Evolutionary conservation across 108 stramenopile genomes (phyloP), one percentile per base, ranked within the genome.

Genomic region (Discostella pseudostelligera): DNA sequence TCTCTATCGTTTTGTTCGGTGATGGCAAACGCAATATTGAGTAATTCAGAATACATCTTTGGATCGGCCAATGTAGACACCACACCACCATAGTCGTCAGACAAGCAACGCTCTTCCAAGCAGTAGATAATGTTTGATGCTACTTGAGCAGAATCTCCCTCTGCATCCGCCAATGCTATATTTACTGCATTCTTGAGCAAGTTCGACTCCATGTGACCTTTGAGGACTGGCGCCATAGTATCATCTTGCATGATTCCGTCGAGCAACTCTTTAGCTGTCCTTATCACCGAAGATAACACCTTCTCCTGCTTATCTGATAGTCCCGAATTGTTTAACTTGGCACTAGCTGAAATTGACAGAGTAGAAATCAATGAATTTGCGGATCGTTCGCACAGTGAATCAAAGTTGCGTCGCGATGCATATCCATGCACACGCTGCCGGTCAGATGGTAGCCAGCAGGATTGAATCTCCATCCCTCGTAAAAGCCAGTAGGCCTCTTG

Each of bases 401-500:
- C 74, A 36, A 80, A 72, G 46, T 70, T 69, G 39, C 79, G 69
- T 7, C 64, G 57, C 20, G 70, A 72, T 16, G 79, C 69, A 56
- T 69, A 70, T 21, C 69, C 70, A 25, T 69, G 51, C 4, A 49
- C 67, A 22, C 73, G 65, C 36, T 69, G 44, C 25, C 57, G 51
- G 19, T 74, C 73, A 16, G 58, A 61, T 10, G 81, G 71, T 17
- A 81, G 55, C 51, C 74, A 61, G 14, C 45, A 14, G 0, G 86
- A 73, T 70, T 78, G 79, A 9, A 82, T 59, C 54, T 87, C 88
- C 51, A 87, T 78, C 7, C 91, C 91, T 10, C 53, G 40, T 13
- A 92, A 20, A 7, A 92, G 67, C 88, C 87, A 89, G 40, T 87
- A 58, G 0, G 79, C 73, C 16, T 77, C 74, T 4, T 74, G 69